Evolutionary conservation across 2,329 filamentous ascomycete genomes (phyloP).

Genomic region (Fusarium nematophilum): DNA sequence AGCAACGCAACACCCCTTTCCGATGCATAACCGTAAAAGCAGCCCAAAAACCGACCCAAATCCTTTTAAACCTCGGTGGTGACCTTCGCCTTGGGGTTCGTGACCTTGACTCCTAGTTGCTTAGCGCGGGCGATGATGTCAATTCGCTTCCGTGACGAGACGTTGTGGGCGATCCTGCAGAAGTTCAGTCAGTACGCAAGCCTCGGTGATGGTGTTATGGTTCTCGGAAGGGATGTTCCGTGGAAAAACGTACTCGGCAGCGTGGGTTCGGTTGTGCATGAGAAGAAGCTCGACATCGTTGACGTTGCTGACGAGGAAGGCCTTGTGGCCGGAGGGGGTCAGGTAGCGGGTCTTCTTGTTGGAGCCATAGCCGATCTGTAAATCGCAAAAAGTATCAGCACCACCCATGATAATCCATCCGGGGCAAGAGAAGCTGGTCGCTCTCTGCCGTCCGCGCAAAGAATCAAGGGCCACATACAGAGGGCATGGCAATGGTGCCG

Average conservation of each 20-base stretch:
- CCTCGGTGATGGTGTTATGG: background rate
- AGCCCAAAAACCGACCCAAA: constrained; percentile 45
- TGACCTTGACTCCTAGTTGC: constrained; percentile 99
- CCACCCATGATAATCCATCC: background rate
- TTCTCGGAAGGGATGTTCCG: background rate
- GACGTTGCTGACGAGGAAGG: constrained; percentile 98
- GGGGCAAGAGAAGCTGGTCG: background rate
- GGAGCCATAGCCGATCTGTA: constrained; percentile 95
- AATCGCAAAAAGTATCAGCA: constrained; percentile 35
- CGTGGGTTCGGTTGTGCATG: constrained; percentile 99
- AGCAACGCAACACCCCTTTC: constrained; percentile 47
- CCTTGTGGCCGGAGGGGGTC: constrained; percentile 99
- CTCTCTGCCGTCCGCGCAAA: constrained; percentile 11
- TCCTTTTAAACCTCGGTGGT: constrained; percentile 85
- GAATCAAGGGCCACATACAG: constrained; percentile 72
- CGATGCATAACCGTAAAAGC: constrained; percentile 47
- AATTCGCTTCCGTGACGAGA: constrained; percentile 98
- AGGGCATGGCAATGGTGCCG: constrained; percentile 96
- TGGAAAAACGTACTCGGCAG: constrained; percentile 84
- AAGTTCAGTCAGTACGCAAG: constrained; percentile 31
- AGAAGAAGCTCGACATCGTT: constrained; percentile 96
- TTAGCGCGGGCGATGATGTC: constrained; percentile 98
- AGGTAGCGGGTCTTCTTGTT: constrained; percentile 99
- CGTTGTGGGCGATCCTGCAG: constrained; percentile 93
- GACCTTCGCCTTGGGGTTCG: constrained; percentile 98